Base-by-base conservation (phyloP, 1,139 yeast genomes). In the Zygosaccharomyces pseudobailii region DNA sequence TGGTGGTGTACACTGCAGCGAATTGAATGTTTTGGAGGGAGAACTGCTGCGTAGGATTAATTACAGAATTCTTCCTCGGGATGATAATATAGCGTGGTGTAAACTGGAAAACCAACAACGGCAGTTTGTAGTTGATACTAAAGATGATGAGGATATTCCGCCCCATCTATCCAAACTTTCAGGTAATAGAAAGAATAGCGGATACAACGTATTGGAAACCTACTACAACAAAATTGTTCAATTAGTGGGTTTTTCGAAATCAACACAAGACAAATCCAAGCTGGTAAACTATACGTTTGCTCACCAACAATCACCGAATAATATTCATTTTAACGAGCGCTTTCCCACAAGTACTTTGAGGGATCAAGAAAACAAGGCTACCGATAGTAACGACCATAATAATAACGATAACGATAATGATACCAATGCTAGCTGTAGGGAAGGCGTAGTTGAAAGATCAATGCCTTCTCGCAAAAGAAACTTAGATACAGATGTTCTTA, bases 1-100 rank as follows among this genome's bases (percentile, higher is more conserved):
- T 19, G 98, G 98, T 1, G 98, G 98, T 54, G 84, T 92, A 6
- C 88, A 92, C 34, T 72, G 85, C 37, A 77, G 84, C 50, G 98
- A 92, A 65, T 72, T 92, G 55, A 92, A 92, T 65, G 76, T 92
- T 50, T 72, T 92, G 40, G 98, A 92, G 63, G 81, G 86, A 47
- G 97, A 92, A 67, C 89, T 92, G 60, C 74, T 92, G 45, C 79
- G 79, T 41, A 72, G 92, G 54, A 92, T 92, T 9, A 82, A 83
- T 53, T 92, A 94, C 80, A 73, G 84, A 49, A 80, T 84, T 9
- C 74, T 84, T 5, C 89, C 89, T 0, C 72, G 77, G 56, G 77
- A 74, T 56, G 55, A 59, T 33, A 68, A 69, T 53, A 61, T 68
- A 25, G 58, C 62, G 36, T 55, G 60, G 50, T 59, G 70, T 46